A percentile compares a stretch with the other conserved stretches of the same genome.
These are phyloP conservation scores for Blastobotrys petasosporus DNA, from an alignment of 1,139 yeast genomes.

Conservation along the genomic window DNA sequence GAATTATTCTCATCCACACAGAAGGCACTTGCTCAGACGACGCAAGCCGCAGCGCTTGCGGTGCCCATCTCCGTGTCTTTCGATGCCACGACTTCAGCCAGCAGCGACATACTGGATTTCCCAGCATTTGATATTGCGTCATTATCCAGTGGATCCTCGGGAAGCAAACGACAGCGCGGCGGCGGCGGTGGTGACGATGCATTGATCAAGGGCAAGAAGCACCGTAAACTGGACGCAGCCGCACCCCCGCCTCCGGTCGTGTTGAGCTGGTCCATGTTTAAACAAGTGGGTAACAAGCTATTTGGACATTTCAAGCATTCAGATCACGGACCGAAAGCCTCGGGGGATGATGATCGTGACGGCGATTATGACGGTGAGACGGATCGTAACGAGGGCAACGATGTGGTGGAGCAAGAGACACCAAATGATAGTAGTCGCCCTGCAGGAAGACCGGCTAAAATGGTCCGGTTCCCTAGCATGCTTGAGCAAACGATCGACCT, in stretches of 20 bases:
- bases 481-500: background rate
- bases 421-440: slow-evolving; percentile 5
- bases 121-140: too few relatives aligned
- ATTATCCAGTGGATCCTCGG: too few relatives aligned
- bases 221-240: background rate
- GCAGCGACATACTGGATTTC: too few relatives aligned
- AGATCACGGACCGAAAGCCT: too few relatives aligned
- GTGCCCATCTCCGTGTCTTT: too few relatives aligned
- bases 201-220: background rate
- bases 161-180: too few relatives aligned
- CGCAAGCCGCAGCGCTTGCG: too few relatives aligned
- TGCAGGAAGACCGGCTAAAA: background rate
- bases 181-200: slow-evolving; percentile 7
- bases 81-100: too few relatives aligned
- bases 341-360: too few relatives aligned
- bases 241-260: background rate
- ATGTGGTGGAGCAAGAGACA: background rate
- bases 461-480: background rate
- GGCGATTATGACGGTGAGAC: too few relatives aligned
- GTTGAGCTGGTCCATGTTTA: background rate
- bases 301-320: background rate
- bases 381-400: background rate
- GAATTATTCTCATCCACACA: too few relatives aligned
- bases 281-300: background rate
- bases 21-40: too few relatives aligned